phyloP scores from a whole-genome alignment of 176 grass and related monocot species.

The Oryza rufipogon region DNA sequence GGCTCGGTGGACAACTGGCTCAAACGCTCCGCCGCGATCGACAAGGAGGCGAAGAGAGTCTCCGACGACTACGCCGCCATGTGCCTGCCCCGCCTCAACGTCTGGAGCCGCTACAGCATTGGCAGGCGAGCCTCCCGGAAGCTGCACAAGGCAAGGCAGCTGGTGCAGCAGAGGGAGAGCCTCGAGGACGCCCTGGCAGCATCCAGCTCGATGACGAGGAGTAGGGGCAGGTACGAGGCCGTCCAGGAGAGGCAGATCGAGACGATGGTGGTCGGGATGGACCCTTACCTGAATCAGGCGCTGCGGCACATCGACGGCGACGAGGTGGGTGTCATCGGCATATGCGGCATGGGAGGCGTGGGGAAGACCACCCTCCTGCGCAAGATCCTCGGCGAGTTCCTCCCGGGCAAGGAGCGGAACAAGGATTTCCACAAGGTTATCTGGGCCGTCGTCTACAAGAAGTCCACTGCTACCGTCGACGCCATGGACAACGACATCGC shows the following conservation, averaged over 20 bases:
- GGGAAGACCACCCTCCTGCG: constrained; percentile 18
- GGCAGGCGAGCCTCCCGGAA: background rate
- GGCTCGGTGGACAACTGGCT: background rate
- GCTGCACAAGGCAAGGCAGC: background rate
- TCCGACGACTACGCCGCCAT: background rate
- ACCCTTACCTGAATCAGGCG: background rate
- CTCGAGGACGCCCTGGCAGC: background rate
- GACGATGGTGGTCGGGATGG: background rate
- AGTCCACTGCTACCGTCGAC: background rate
- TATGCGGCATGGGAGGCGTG: constrained; percentile 10
- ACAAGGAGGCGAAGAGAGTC: background rate
- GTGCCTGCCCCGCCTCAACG: background rate
- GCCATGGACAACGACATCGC: too few relatives aligned
- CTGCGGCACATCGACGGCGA: background rate
- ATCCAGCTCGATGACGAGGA: background rate
- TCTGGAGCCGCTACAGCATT: background rate
- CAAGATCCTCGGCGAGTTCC: background rate
- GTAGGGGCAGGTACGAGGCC: too few relatives aligned
- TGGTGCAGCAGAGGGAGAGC: background rate
- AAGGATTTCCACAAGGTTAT: background rate
- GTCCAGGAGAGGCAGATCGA: background rate
- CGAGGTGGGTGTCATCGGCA: background rate
- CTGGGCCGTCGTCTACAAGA: background rate
- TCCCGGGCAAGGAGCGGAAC: background rate
- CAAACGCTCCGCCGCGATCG: background rate